These are phyloP conservation scores for Mycena latifolia DNA, from an alignment of 768 basidiomycete genomes.

Conservation along the genomic window DNA sequence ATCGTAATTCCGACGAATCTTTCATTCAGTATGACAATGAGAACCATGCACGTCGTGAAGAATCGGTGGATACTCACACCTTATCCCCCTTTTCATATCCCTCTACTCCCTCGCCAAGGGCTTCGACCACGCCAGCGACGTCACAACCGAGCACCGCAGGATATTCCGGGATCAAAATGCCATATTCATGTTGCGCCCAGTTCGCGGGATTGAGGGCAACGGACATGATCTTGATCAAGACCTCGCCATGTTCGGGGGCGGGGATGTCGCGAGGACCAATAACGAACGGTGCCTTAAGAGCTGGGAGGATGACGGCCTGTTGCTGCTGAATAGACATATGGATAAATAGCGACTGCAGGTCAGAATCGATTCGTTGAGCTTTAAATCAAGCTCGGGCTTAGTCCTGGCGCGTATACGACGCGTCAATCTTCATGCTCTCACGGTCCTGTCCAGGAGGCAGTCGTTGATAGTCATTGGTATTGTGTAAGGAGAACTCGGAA, in stretches of 20 bases:
- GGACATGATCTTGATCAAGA: conserved; percentile 46
- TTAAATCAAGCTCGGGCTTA: no score
- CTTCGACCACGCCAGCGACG: conserved; percentile 47
- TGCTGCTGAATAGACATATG: background rate
- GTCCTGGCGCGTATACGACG: no score
- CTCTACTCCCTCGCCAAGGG: conserved; percentile 49
- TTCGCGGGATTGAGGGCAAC: conserved; percentile 49
- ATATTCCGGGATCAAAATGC: conserved; percentile 35
- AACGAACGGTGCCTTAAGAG: conserved; percentile 36
- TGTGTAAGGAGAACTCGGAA: no score
- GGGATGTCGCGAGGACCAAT: conserved; percentile 35
- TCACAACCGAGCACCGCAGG: conserved; percentile 46
- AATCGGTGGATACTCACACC: conserved; percentile 34
- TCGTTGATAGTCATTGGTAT: no score
- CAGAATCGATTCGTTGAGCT: no score
- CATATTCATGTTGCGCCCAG: conserved; percentile 45
- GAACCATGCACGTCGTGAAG: no score
- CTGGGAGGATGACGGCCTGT: conserved; percentile 4
- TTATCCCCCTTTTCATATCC: conserved; percentile 49
- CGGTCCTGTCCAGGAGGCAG: no score
- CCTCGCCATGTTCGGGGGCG: conserved; percentile 41
- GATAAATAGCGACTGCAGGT: no score
- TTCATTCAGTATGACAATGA: no score
- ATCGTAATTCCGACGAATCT: background rate
- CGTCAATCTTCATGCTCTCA: no score